Base-by-base conservation (phyloP, 2,329 filamentous ascomycete species). In the Trichoderma koningiopsis region DNA sequence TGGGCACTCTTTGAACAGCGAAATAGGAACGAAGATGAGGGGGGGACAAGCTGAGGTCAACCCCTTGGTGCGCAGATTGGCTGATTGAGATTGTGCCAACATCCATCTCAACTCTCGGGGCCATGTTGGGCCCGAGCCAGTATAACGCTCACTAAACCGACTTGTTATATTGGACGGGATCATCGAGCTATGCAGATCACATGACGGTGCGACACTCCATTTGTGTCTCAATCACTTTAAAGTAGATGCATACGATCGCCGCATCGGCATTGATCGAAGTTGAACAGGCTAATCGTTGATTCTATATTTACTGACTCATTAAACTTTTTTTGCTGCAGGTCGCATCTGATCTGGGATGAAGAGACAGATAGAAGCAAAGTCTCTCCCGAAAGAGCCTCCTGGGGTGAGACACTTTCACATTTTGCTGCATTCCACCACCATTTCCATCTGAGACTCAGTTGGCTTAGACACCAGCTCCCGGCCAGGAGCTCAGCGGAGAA, bases 151-250 rank as follows among this genome's bases (percentile, higher is more conserved):
- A 19, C 22, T 8, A 22, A n/a, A 31, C 43, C 49, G 29, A 43
- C n/a, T 56, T 19, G 6, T 14, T 7, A n/a, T 33, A 56, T 22
- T 56, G 61, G 27, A 43, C 27, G 22, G 31, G 49, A 55, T 56
- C 33, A 13, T 35, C 19, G 35, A 64, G 49, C 35, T 43, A 56
- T 56, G 61, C 24, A 43, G 5, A 47, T 66, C 63, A 66, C 63
- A 57, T 66, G 63, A 66, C 29, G 43, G 62, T 66, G 53, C 63
- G 53, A 58, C 63, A 47, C 37, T 37, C 52, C 63, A 56, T 66
- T 37, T 4, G 33, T 66, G 35, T 66, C 52, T 66, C 63, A 57
- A n/a, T 66, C 53, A 58, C 35, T 47, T 56, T 35, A 47, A 33
- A 47, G 52, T 24, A 29, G 49, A 35, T 56, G 49, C 33, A 49